Evolutionary conservation across 2,329 filamentous ascomycete genomes (phyloP), one percentile per base, ranked within the genome.

Genomic region (Microcera coccophila): DNA sequence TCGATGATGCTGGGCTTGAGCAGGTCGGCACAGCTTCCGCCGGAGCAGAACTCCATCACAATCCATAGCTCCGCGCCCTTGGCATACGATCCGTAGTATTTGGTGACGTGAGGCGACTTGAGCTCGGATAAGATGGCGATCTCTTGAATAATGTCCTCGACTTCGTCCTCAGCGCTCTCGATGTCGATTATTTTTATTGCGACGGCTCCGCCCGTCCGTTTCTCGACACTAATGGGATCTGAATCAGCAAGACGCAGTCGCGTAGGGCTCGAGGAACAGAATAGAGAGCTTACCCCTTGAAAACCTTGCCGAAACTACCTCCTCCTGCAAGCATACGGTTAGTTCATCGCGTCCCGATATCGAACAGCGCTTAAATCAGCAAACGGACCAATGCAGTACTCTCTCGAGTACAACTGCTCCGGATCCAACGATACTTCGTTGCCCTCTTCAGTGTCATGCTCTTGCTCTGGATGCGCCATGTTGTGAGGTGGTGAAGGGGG

Each of bases 111-210:
- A 15, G 90, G 90, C 15, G 91, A 97, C 69, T 94, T 88, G 53
- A 98, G 81, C 68, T 95, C 91, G 22, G 93, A 95, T 42, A 98
- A 77, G 58, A 98, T 97, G 54, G 91, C 90, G 56, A 98, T 97
- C 70, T 98, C 93, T 65, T 95, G 90, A 65, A 97, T 96, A 59
- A 98, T 98, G 69, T 98, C 93, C 72, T 97, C 93, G 56, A 98
- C 91, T 70, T 98, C 93, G 66, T 98, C 93, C 69, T 98, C 93
- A 60, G 93, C 93, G 71, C 93, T 96, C 69, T 98, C 93, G 54
- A 98, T 93, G 61, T 98, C 93, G 65, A 98, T 97, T 59, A 98
- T 78, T 69, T 98, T 98, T 74, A 98, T 98, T 20, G 93, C 93
- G 38, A 98, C 93, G 11, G 91, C 85, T 61, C 95, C 86, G 28